Evolutionary conservation across 73 alveolate species (phyloP).

Genomic region (Paramecium biaurelia): DNA sequence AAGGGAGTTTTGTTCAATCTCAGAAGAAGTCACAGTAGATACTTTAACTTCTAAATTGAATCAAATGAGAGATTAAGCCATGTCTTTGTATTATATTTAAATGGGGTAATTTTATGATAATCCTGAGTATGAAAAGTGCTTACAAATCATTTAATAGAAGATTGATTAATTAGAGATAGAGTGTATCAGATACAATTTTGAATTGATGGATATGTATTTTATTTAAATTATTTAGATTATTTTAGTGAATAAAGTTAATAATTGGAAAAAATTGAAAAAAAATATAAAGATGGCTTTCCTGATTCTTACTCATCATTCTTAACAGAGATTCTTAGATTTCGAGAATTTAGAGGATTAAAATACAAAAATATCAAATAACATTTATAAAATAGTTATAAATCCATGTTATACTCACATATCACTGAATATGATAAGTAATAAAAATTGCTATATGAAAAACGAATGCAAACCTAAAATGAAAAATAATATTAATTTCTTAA

Average conservation of each 20-base stretch:
- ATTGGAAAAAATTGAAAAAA: not conserved
- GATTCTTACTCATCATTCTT: not conserved
- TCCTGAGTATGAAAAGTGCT: not conserved
- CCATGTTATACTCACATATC: not conserved
- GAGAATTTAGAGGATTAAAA: not conserved
- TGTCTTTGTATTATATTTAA: not conserved
- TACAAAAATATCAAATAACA: not conserved
- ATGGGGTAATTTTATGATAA: not conserved
- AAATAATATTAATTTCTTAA: not conserved
- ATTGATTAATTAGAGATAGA: not conserved
- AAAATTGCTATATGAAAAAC: not conserved
- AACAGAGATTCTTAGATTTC: not conserved
- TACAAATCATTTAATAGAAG: not conserved
- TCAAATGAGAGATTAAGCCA: not conserved
- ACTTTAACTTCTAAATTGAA: not conserved
- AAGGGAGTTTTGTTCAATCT: not conserved
- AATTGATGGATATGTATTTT: slow-evolving; percentile 7
- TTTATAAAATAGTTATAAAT: not conserved
- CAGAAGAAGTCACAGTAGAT: not conserved
- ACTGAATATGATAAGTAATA: not conserved
- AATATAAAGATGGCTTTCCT: not conserved
- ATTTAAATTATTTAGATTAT: not conserved
- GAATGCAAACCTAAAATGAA: not conserved
- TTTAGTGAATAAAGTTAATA: not conserved
- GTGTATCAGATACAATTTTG: not conserved